These are phyloP conservation scores for Obelidium mucronatum DNA, from an alignment of 192 early-diverging fungal genomes.

Conservation along the genomic window DNA sequence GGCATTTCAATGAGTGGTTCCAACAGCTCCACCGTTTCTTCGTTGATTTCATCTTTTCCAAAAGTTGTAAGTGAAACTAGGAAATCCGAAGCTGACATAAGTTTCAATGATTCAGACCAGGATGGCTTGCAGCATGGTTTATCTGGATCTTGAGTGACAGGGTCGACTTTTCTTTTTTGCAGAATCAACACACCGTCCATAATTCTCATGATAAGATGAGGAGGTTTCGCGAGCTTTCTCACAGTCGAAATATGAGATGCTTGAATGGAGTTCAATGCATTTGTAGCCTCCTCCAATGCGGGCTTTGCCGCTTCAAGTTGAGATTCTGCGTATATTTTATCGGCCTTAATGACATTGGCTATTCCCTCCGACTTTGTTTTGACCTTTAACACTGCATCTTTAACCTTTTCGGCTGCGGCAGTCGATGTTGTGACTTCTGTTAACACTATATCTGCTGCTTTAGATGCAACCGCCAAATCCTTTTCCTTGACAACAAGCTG, in stretches of 20 bases:
- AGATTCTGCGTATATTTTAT: slow-evolving; percentile 63
- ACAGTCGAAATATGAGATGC: slow-evolving; percentile 70
- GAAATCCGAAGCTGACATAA: slow-evolving; percentile 69
- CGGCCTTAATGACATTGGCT: slow-evolving; percentile 68
- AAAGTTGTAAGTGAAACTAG: slow-evolving; percentile 64
- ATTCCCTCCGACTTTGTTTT: slow-evolving; percentile 71
- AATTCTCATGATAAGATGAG: slow-evolving; percentile 72
- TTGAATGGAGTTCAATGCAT: slow-evolving; percentile 71
- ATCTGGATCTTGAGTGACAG: slow-evolving; percentile 65
- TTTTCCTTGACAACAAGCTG: slow-evolving; percentile 72
- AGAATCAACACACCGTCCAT: slow-evolving; percentile 71
- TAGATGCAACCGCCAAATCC: slow-evolving; percentile 65
- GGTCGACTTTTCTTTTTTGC: slow-evolving; percentile 61
- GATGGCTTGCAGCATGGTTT: slow-evolving; percentile 66
- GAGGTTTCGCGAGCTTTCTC: slow-evolving; percentile 70
- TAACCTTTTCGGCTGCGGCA: slow-evolving; percentile 69
- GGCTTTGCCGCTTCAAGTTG: slow-evolving; percentile 70
- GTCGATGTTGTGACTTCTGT: slow-evolving; percentile 66
- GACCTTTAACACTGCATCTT: slow-evolving; percentile 68
- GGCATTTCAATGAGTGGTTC: slow-evolving; percentile 70
- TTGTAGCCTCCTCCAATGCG: slow-evolving; percentile 66
- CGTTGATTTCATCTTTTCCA: slow-evolving; percentile 72
- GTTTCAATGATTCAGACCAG: slow-evolving; percentile 67
- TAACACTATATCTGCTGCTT: slow-evolving; percentile 63
- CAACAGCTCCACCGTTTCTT: slow-evolving; percentile 67